Percentiles rank a stretch among this genome's conserved stretches.
Conservation (phyloP, 352 stramenopile genomes). For the Phytopythium aichiense region DNA sequence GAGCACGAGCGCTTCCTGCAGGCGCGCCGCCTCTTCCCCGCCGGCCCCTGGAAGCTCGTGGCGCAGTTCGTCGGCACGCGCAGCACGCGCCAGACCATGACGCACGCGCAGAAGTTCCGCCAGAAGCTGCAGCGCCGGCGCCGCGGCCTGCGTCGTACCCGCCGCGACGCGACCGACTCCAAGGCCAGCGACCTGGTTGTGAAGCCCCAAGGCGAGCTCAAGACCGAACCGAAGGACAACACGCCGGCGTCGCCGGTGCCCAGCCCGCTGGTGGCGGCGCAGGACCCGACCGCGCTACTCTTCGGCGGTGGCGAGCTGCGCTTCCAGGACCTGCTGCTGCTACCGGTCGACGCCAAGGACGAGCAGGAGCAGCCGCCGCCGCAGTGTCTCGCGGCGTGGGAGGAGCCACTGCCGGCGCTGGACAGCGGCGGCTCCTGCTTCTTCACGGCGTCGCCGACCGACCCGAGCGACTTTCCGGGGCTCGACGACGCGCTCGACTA, state of each 20-base stretch:
- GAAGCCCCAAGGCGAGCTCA: no score
- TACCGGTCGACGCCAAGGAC: not conserved
- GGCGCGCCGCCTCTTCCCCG: slow-evolving; percentile 3
- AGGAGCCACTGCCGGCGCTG: slow-evolving; percentile 1
- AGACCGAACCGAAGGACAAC: not conserved
- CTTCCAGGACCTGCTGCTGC: slow-evolving; percentile 8
- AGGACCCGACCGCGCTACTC: not conserved
- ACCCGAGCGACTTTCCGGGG: not conserved
- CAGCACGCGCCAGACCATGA: slow-evolving; percentile 83
- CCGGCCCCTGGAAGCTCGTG: slow-evolving; percentile 7
- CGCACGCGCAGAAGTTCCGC: slow-evolving; percentile 90
- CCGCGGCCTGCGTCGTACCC: slow-evolving; percentile 3
- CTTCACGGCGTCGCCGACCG: not conserved
- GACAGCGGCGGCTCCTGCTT: not conserved
- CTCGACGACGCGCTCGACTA: slow-evolving; percentile 10
- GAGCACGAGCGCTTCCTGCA: slow-evolving; percentile 12
- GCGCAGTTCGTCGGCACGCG: slow-evolving; percentile 9
- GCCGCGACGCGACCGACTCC: not conserved
- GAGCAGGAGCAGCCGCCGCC: not conserved
- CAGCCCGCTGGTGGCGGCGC: not conserved
- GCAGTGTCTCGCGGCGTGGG: not conserved
- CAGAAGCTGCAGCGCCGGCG: slow-evolving; percentile 27
- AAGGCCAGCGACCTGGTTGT: not conserved
- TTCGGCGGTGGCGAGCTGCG: not conserved
- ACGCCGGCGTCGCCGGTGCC: not conserved